phyloP scores from a whole-genome alignment of 495 filamentous ascomycete species.

The Tuber umbilicatum region DNA sequence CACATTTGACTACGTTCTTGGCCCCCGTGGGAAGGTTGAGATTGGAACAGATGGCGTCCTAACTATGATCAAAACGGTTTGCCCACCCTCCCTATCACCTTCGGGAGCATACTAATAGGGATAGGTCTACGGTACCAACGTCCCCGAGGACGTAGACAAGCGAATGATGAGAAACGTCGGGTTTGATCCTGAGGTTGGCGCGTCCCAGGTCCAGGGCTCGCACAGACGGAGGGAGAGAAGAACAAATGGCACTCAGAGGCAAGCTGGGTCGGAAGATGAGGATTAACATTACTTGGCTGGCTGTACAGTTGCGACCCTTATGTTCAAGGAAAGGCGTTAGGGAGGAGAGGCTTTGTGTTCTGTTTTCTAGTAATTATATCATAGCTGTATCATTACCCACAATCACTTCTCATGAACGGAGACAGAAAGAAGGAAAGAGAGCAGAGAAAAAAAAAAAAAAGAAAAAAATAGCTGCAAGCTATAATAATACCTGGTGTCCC shows the following conservation, averaged over 20 bases:
- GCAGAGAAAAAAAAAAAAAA: neutral
- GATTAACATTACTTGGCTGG: neutral
- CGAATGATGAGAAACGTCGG: slow-evolving; percentile 52
- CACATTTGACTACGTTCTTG: slow-evolving; percentile 42
- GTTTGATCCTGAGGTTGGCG: slow-evolving; percentile 40
- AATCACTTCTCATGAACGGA: neutral
- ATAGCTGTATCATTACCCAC: neutral
- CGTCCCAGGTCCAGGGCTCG: neutral
- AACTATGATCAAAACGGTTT: slow-evolving; percentile 58
- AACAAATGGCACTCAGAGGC: neutral
- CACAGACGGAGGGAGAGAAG: neutral
- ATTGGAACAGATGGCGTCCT: slow-evolving; percentile 67
- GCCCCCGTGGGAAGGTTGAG: slow-evolving; percentile 72
- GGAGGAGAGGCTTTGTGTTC: neutral
- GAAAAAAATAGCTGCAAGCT: neutral
- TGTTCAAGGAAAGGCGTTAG: neutral
- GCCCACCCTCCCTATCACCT: neutral
- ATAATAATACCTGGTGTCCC: neutral
- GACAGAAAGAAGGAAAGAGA: neutral
- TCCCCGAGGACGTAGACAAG: slow-evolving; percentile 50
- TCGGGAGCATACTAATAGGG: slow-evolving; percentile 37
- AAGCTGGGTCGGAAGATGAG: neutral
- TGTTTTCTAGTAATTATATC: neutral
- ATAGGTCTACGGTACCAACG: slow-evolving; percentile 50
- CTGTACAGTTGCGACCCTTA: neutral